Percentiles rank a stretch among this genome's conserved stretches.
These are phyloP conservation scores for Acidomyces sp. DNA, from an alignment of 495 filamentous ascomycete genomes.

Conservation along the genomic window DNA sequence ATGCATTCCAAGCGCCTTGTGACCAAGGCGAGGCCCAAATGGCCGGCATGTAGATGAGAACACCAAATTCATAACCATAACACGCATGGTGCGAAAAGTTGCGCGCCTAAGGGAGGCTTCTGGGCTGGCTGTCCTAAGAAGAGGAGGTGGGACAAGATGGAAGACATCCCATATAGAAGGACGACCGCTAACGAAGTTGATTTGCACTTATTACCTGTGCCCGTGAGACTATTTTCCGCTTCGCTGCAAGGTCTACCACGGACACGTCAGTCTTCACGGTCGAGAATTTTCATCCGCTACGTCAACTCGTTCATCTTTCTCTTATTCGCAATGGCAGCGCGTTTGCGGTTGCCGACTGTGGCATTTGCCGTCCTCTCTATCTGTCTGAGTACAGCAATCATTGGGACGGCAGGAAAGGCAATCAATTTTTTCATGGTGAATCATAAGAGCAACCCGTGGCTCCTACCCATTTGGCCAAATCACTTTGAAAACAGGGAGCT, in stretches of 20 bases:
- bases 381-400: slow-evolving; percentile 19
- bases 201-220: neutral
- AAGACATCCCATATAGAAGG: neutral
- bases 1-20: too few relatives aligned
- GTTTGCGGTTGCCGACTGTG: slow-evolving; percentile 11
- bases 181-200: neutral
- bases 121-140: neutral
- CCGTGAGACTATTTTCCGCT: neutral
- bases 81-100: neutral
- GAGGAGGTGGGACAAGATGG: neutral
- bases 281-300: neutral
- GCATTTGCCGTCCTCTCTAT: slow-evolving; percentile 17
- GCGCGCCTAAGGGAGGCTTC: neutral
- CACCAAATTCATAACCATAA: neutral
- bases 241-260: neutral
- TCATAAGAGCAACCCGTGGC: slow-evolving; percentile 28
- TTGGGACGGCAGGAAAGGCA: slow-evolving; percentile 24
- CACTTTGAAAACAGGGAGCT: slow-evolving; percentile 27
- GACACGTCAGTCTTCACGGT: neutral
- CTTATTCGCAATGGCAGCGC: slow-evolving; percentile 5
- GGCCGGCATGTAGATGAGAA: neutral
- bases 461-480: slow-evolving; percentile 28
- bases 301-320: neutral
- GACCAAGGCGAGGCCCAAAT: neutral
- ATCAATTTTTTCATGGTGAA: slow-evolving; percentile 24